Base-by-base conservation (phyloP, 1,139 yeast species). In the Diutina mesorugosa region DNA sequence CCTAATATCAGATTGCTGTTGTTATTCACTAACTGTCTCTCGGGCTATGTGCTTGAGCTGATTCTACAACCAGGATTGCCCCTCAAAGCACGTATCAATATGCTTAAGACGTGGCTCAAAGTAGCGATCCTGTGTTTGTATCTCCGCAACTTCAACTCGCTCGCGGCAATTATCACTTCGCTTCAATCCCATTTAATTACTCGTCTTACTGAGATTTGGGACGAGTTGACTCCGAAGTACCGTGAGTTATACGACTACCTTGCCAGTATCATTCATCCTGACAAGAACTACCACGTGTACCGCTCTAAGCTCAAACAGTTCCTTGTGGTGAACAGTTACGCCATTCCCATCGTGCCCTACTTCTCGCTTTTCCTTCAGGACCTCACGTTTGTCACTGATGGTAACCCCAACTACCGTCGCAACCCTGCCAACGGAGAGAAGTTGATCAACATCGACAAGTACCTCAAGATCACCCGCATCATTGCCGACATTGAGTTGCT, bases 91-190 rank as follows among this genome's bases (percentile, higher is more conserved):
- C 73, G 91, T 60, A 74, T 80, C 51, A 83, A 81, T 61, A 74
- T 81, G 55, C 70, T 90, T 47, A 86, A 86, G 66, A 81, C 84
- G 26, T 91, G 98, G 97, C 74, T 91, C 60, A 88, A 87, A 65
- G 78, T 90, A 52, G 93, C 95, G 0, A 79, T 87, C 58, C 86
- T 91, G n/a, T 84, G 95, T 64, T 75, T 85, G 57, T 87, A 87
- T 63, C 74, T 90, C 64, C 76, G 95, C 59, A 90, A 90, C 67
- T 89, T 85, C 72, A 91, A 91, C 68, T 84, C 96, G 0, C 73
- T 90, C 58, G 93, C 96, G n/a, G 88, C 96, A 0, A 87, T 91
- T 56, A 81, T 90, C 67, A 86, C 95, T 0, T 81, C 96, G 0
- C 76, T 91, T 61, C 97, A 90, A 69, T 85, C 90, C 52, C 93